Conservation (phyloP, 2,329 filamentous ascomycete genomes). For the Penicillium sp. region DNA sequence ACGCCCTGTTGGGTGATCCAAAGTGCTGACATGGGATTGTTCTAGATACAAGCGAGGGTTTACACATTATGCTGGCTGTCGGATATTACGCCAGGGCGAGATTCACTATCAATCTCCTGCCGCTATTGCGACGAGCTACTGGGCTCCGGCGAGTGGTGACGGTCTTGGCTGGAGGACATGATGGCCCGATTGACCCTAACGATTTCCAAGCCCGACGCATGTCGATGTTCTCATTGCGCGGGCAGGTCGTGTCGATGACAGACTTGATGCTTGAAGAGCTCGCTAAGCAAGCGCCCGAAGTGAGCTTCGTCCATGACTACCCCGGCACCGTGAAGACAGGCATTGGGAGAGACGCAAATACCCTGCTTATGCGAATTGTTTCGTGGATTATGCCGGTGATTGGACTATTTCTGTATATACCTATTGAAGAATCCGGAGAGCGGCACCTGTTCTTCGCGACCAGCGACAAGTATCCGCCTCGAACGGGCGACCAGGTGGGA, state of each 20-base stretch:
- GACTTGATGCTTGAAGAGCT: conserved; percentile 51
- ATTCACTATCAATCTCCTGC: conserved; percentile 58
- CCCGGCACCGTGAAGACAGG: conserved; percentile 43
- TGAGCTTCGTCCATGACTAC: conserved; percentile 50
- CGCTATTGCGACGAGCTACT: conserved; percentile 49
- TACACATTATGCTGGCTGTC: conserved; percentile 53
- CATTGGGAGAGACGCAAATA: neutral
- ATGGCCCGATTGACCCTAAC: conserved; percentile 49
- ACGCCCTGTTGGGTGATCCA: neutral
- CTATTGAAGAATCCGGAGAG: neutral
- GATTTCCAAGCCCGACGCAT: conserved; percentile 47
- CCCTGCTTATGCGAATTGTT: neutral
- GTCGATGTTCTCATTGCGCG: conserved; percentile 42
- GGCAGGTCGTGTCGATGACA: conserved; percentile 49
- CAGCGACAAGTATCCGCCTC: neutral
- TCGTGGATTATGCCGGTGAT: neutral
- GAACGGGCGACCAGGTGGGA: neutral
- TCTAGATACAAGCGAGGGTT: conserved; percentile 57
- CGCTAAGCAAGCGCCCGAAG: conserved; percentile 46
- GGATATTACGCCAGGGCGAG: conserved; percentile 59
- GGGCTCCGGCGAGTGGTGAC: conserved; percentile 54
- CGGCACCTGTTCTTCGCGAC: neutral
- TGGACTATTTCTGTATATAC: neutral
- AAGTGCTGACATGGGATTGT: neutral
- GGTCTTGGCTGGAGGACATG: conserved; percentile 55